Conservation (phyloP, 805 yeast genomes). For the Hemisphaericaspora nanyangensis region DNA sequence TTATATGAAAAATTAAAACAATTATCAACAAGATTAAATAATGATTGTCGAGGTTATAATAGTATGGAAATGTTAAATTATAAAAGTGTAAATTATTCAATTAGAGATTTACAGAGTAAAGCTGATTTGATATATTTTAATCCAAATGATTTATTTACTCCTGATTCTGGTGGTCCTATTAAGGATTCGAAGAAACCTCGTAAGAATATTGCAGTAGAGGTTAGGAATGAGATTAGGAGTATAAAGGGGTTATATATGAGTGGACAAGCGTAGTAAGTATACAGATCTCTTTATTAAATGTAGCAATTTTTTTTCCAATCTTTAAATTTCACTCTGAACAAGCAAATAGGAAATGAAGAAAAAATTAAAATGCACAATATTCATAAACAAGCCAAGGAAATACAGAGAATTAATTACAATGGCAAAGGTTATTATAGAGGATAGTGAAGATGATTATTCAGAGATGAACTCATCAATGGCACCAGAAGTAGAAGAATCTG, state of each 20-base stretch:
- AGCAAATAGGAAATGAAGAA: not conserved
- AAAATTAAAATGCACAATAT: not conserved
- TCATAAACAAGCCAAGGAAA: not conserved
- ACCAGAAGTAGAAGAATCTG: slow-evolving; percentile 7
- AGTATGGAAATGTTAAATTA: slow-evolving; percentile 30
- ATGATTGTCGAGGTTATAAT: slow-evolving; percentile 24
- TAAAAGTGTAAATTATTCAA: slow-evolving; percentile 20
- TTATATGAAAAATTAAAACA: slow-evolving; percentile 20
- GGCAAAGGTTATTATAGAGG: slow-evolving; percentile 1
- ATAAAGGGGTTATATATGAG: slow-evolving; percentile 44
- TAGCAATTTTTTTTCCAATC: too few species aligned
- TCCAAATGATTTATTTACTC: slow-evolving; percentile 24
- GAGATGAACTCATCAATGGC: slow-evolving; percentile 3
- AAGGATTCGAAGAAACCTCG: slow-evolving; percentile 13
- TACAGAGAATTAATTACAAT: not conserved
- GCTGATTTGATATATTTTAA: slow-evolving; percentile 34
- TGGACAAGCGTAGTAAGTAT: slow-evolving; percentile 30
- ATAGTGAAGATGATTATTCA: slow-evolving; percentile 6
- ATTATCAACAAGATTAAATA: slow-evolving; percentile 18
- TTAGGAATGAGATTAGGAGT: slow-evolving; percentile 34
- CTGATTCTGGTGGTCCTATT: slow-evolving; percentile 7
- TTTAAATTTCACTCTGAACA: too few species aligned
- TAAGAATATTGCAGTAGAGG: slow-evolving; percentile 30
- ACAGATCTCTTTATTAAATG: too few species aligned
- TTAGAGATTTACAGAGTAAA: slow-evolving; percentile 34